Base-by-base conservation (phyloP, 2,329 filamentous ascomycete genomes). In the Clarireedia sp. region DNA sequence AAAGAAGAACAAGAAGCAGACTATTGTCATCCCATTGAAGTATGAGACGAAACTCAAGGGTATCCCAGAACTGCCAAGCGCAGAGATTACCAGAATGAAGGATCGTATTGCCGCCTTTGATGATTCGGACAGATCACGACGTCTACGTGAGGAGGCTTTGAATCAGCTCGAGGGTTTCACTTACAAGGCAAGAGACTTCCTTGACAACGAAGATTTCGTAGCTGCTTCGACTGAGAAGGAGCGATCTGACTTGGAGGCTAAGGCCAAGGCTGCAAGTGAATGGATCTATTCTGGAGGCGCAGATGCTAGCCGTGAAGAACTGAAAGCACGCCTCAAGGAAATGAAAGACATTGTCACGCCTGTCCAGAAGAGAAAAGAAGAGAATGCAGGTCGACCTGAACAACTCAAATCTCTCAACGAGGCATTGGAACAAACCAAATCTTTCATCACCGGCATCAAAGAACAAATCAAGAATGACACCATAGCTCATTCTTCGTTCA, bases 161-260 rank as follows among this genome's bases (percentile, higher is more conserved):
- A 99, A 97, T 72, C 86, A 88, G 61, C 82, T 99, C n/a, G 94
- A 99, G 72, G 86, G 81, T 12, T 97, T 87, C 71, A 96, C 92
- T 14, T 99, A 99, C 77, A 86, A 84, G 66, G 81, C 88, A 26
- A 85, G 90, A 24, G 90, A 96, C 69, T 78, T 95, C 45, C 77
- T 96, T 2, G 86, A 89, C 43, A 85, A 86, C 58, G 83, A 89
- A 48, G 77, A 78, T 1, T 97, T 96, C 68, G 75, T 87, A 51
- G 78, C 78, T 12, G 82, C 79, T 3, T 87, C 90, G 33, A 92
- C 86, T 9, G 74, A 82, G 3, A 78, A 80, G 19, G 81, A 90
- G 67, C 81, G 89, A 47, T 70, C 77, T 6, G 72, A 74, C n/a
- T 78, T 97, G 12, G 80, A 86, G 63, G 75, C 82, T 58, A 84